Conservation (phyloP, 1,139 yeast genomes). For the Sugiyamaella sp. region DNA sequence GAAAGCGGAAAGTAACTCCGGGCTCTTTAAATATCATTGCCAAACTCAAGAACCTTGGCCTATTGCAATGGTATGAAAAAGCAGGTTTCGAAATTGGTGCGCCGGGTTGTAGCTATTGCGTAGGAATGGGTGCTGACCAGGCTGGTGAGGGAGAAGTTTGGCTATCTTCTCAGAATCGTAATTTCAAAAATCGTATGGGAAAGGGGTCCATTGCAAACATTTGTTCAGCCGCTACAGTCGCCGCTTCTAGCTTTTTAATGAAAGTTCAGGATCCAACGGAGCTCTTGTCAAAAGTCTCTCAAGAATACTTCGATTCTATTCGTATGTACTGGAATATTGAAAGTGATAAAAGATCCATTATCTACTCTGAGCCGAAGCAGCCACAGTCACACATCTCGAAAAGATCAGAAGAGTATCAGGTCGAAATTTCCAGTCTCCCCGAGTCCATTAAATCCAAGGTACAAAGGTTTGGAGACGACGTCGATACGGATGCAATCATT, state of each 20-base stretch:
- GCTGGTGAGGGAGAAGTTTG: conserved; percentile 26
- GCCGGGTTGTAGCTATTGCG: conserved; percentile 26
- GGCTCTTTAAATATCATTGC: conserved; percentile 24
- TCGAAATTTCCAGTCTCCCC: conserved; percentile 22
- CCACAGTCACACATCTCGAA: not conserved
- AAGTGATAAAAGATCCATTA: conserved; percentile 18
- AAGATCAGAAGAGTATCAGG: conserved; percentile 19
- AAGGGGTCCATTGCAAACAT: conserved; percentile 24
- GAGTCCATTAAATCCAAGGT: conserved; percentile 18
- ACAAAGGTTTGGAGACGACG: conserved; percentile 25
- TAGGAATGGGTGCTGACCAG: conserved; percentile 26
- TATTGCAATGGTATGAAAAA: conserved; percentile 24
- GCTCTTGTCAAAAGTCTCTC: conserved; percentile 19
- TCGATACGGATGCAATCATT: conserved; percentile 27
- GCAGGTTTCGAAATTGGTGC: conserved; percentile 26
- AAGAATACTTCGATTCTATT: conserved; percentile 17
- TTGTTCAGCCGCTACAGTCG: conserved; percentile 25
- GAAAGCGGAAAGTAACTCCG: conserved; percentile 22
- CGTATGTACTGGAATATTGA: conserved; percentile 22
- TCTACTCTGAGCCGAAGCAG: conserved; percentile 21
- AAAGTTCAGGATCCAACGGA: conserved; percentile 21
- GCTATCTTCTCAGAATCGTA: conserved; percentile 26
- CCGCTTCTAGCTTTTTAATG: conserved; percentile 26
- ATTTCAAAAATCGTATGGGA: conserved; percentile 26
- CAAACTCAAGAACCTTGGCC: conserved; percentile 19